Base-by-base conservation (phyloP, 805 yeast genomes). In the Nakazawaea populi region DNA sequence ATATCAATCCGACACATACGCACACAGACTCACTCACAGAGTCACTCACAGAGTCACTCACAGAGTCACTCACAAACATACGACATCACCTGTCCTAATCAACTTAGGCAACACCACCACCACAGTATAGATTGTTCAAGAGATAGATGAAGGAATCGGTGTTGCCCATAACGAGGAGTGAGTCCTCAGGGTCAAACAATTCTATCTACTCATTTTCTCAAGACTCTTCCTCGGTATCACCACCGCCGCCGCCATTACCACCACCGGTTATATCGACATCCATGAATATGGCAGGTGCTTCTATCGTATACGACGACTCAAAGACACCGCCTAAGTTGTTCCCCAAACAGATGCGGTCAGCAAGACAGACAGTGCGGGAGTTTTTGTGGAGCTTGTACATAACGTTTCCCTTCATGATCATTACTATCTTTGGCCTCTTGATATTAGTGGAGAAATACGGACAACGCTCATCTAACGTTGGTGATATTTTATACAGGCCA, bases 401-500 rank as follows among this genome's bases (percentile, higher is more conserved):
- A 10, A 42, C 42, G 9, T 35, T 42, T 18, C 53, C 53, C 6
- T 43, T 51, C 24, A 12, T 51, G 32, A 42, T 51, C 24, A 51
- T 51, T 31, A 11, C 41, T 4, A 31, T 46, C 5, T 46, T 51
- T 11, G 41, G 47, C 5, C 5, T 29, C 5, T 39, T 51, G 38
- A 42, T 46, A 12, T 4, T 37, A 2, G 32, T 35, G 7, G 52
- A 45, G 28, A 40, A 37, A 11, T 41, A 30, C 12, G 12, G 27
- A 4, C 37, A 43, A 11, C 28, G 32, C 8, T n/a, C 24, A 5
- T 32, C 46, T 9, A 18, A 43, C 30, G 18, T 8, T 6, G 32
- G 7, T 18, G 42, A 31, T 12, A 40, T 45, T 0, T 30, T 60
- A 6, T 71, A 67, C 47, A 51, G 56, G 12, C 75, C 75, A 1